Base-by-base conservation (phyloP, 805 yeast species). In the Metschnikowia dekortorum region DNA sequence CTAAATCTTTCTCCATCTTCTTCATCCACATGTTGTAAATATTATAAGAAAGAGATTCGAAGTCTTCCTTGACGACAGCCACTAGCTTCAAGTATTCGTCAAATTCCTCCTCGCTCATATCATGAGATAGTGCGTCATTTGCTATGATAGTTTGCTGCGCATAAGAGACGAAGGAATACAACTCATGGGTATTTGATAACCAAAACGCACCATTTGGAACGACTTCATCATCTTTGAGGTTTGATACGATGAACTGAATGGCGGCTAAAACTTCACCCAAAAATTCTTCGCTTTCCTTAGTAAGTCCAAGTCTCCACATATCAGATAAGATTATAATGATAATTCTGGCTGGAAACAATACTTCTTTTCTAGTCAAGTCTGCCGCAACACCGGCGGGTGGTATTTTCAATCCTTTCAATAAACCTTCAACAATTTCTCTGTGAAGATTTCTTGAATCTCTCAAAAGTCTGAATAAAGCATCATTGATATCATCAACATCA, bases 21-120 rank as follows among this genome's bases (percentile, higher is more conserved):
- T 88, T 90, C 88, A 92, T 84, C 97, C 97, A 92, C 77, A 91
- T 85, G 68, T 90, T 95, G 71, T 91, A 94, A 57, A 94, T 87
- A 71, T 94, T 94, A 74, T 85, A 92, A 35, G 95, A 89, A 53
- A 92, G 80, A 4, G 92, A 87, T 71, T 90, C 97, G 58, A 92
- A 87, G 71, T 94, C 99, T 65, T 88, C 96, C 70, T 87, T 89
- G 40, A 92, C 92, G 56, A 92, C 90, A 2, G 90, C 88, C 50
- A 91, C 96, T 51, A 94, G 78, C 54, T 87, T 83, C 67, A 89
- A 80, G 64, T 94, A 94, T 69, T 91, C 96, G 57, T 86, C 84
- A 65, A 87, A 89, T 73, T 92, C 99, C 56, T 81, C 85, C 59
- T 86, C 91, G 52, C 89, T 88, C 90, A 94, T 85, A 54, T 87